Evolutionary conservation across 805 yeast species (phyloP).

Genomic region (Myxozyma neglecta): DNA sequence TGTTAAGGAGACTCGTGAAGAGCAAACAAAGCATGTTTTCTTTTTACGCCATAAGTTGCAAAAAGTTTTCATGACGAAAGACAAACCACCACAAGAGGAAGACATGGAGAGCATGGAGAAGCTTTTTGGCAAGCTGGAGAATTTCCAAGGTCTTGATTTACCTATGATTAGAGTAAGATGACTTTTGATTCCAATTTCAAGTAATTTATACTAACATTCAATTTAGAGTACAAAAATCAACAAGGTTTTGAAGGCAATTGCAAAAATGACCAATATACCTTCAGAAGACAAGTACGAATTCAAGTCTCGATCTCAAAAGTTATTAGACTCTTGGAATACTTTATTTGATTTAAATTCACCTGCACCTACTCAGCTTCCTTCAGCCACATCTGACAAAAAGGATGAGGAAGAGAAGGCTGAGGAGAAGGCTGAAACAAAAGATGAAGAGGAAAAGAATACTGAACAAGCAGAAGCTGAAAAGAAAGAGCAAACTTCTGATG

Average conservation of each 20-base stretch:
- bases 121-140: conserved; percentile 36
- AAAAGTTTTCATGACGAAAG: conserved; percentile 36
- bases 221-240: conserved; percentile 37
- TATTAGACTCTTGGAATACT: conserved; percentile 35
- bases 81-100: conserved; percentile 33
- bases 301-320: conserved; percentile 34
- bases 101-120: conserved; percentile 38
- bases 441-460: neutral
- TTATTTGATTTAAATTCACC: conserved; percentile 21
- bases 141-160: conserved; percentile 36
- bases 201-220: too few species aligned
- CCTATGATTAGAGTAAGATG: conserved; percentile 34
- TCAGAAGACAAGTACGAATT: conserved; percentile 38
- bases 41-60: conserved; percentile 40
- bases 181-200: neutral
- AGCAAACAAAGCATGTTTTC: conserved; percentile 33
- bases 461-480: neutral
- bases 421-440: neutral
- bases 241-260: conserved; percentile 40
- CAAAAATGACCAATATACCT: conserved; percentile 37
- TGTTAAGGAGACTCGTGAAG: conserved; percentile 18
- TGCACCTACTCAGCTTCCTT: conserved; percentile 1
- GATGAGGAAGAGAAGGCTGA: neutral
- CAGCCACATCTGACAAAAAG: neutral
- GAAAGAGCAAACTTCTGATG: neutral